phyloP scores from a whole-genome alignment of 768 basidiomycete species.

The Lactarius tabidus region DNA sequence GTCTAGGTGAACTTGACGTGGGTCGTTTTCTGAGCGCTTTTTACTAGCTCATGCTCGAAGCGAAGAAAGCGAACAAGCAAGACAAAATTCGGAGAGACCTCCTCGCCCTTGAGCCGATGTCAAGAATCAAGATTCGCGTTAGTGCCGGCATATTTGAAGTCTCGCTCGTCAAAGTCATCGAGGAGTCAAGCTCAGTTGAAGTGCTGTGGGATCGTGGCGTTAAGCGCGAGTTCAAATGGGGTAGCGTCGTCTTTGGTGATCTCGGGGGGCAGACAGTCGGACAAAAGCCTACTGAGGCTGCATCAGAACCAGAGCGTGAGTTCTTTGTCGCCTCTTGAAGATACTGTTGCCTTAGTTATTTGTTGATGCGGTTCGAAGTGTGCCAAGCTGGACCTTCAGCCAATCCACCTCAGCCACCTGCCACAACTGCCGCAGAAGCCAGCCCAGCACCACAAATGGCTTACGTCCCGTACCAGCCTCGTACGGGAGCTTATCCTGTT shows the following conservation, averaged over 20 bases:
- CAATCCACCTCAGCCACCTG: not conserved
- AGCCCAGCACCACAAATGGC: slow-evolving; percentile 1
- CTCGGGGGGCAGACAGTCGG: slow-evolving; percentile 61
- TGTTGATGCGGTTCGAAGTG: not conserved
- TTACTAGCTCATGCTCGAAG: slow-evolving; percentile 63
- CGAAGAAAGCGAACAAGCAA: slow-evolving; percentile 69
- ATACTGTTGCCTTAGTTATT: slow-evolving; percentile 5
- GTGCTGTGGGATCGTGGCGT: slow-evolving; percentile 76
- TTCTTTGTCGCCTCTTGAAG: slow-evolving; percentile 9
- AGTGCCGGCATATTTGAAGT: slow-evolving; percentile 86
- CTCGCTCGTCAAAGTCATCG: slow-evolving; percentile 64
- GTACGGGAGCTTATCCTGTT: slow-evolving; percentile 5
- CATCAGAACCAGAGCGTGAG: slow-evolving; percentile 46
- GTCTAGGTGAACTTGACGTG: not conserved
- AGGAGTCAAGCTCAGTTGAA: slow-evolving; percentile 66
- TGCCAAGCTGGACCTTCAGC: slow-evolving; percentile 1
- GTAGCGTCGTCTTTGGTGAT: slow-evolving; percentile 71
- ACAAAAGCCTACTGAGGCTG: slow-evolving; percentile 62
- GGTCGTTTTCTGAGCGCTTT: not conserved
- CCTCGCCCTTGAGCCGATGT: slow-evolving; percentile 61
- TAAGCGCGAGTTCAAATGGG: slow-evolving; percentile 80
- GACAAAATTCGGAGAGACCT: slow-evolving; percentile 70
- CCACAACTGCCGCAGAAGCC: not conserved
- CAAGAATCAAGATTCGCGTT: slow-evolving; percentile 80
- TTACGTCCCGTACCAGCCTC: slow-evolving; percentile 8